phyloP scores from a whole-genome alignment of 306 rosid genomes.

The Alnus glutinosa region DNA sequence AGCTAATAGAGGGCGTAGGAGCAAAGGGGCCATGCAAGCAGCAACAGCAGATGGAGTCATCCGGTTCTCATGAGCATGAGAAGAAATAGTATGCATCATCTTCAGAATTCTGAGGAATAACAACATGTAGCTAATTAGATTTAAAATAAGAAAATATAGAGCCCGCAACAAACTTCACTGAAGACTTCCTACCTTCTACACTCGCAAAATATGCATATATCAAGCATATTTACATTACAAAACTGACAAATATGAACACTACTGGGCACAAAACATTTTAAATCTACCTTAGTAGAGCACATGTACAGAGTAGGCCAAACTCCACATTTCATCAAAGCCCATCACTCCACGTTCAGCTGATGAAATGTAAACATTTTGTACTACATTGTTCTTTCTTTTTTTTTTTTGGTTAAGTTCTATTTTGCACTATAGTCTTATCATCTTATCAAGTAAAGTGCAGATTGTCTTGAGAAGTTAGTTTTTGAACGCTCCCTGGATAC shows the following conservation, averaged over 20 bases:
- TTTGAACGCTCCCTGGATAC: not conserved
- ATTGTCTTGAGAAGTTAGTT: not conserved
- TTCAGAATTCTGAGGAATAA: constrained; percentile 71
- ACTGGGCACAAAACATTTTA: not conserved
- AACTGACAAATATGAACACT: not conserved
- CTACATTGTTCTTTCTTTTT: no score
- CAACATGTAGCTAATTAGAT: not conserved
- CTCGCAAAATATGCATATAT: not conserved
- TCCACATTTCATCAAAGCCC: not conserved
- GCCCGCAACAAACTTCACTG: not conserved
- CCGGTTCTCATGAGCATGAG: constrained; percentile 83
- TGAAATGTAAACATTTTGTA: not conserved
- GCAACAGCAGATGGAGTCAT: constrained; percentile 98
- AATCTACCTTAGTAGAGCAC: not conserved
- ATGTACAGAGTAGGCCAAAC: not conserved
- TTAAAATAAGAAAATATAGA: not conserved
- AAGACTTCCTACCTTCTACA: not conserved
- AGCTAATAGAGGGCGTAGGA: constrained; percentile 88
- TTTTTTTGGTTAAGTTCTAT: not conserved
- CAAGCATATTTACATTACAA: not conserved
- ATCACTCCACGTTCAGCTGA: not conserved
- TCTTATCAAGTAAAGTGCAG: not conserved
- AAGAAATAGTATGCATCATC: constrained; percentile 92
- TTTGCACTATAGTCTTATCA: not conserved
- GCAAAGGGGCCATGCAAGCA: constrained; percentile 99